Percentiles rank a stretch among this genome's conserved stretches.
phyloP scores from a whole-genome alignment of 2,329 filamentous ascomycete species.

The Magnaporthales sp. region DNA sequence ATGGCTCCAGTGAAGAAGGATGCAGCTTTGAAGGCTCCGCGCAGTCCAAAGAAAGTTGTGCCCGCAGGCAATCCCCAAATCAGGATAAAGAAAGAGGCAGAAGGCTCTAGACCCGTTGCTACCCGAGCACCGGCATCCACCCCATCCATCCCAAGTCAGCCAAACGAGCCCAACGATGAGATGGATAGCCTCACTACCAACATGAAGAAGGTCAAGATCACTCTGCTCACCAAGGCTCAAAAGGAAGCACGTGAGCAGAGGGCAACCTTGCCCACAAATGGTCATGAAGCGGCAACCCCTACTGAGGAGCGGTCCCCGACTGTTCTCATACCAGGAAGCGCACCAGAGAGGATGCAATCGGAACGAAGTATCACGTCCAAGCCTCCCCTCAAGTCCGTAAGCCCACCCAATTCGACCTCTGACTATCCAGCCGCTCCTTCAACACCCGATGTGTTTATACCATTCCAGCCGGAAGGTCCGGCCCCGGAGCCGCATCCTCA shows the following conservation, averaged over 20 bases:
- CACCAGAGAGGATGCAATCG: slow-evolving; percentile 3
- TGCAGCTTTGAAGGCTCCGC: slow-evolving; percentile 16
- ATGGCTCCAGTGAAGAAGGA: slow-evolving; percentile 35
- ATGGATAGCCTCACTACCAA: slow-evolving; percentile 47
- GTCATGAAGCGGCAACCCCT: neutral
- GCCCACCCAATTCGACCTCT: neutral
- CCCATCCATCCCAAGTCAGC: neutral
- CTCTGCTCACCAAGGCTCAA: slow-evolving; percentile 49
- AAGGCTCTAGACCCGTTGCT: slow-evolving; percentile 7
- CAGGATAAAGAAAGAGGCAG: slow-evolving; percentile 8
- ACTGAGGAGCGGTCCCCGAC: neutral
- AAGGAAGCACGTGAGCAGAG: slow-evolving; percentile 39
- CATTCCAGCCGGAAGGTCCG: slow-evolving; percentile 48
- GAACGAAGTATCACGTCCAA: neutral
- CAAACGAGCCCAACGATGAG: slow-evolving; percentile 23
- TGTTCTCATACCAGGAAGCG: neutral
- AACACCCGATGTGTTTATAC: slow-evolving; percentile 36
- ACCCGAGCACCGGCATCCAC: slow-evolving; percentile 9
- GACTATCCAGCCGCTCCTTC: slow-evolving; percentile 1
- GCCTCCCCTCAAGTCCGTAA: neutral
- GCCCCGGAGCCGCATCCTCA: slow-evolving; percentile 26
- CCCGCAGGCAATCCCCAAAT: slow-evolving; percentile 7
- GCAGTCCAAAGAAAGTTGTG: slow-evolving; percentile 27
- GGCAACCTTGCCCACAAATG: neutral
- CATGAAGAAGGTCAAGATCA: slow-evolving; percentile 57